Conservation (phyloP, 495 filamentous ascomycete species). For the Lophiostoma macrostomum region DNA sequence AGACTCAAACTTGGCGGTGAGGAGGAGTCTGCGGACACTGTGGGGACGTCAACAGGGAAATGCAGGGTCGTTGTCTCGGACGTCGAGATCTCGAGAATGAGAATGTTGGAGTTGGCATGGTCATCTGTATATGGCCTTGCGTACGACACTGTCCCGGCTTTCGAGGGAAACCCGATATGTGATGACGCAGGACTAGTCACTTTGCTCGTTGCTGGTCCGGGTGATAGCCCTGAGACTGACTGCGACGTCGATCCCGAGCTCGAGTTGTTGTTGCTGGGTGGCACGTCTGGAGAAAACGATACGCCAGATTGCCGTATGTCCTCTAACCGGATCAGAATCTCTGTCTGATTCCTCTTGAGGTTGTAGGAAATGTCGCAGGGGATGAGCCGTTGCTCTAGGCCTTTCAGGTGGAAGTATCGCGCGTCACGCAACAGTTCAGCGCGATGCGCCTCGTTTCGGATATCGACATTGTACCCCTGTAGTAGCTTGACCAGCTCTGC, state of each 20-base stretch:
- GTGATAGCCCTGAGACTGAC: constrained; percentile 1
- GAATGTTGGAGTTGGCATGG: constrained; percentile 53
- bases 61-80: constrained; percentile 65
- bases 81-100: constrained; percentile 72
- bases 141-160: constrained; percentile 67
- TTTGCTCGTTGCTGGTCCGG: constrained; percentile 2
- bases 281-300: constrained; percentile 53
- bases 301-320: constrained; percentile 85
- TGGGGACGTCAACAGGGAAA: constrained; percentile 36
- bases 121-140: constrained; percentile 81
- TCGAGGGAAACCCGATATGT: constrained; percentile 27
- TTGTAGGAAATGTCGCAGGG: constrained; percentile 77
- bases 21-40: not conserved
- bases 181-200: constrained; percentile 9
- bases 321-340: constrained; percentile 79
- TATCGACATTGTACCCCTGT: constrained; percentile 80
- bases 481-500: constrained; percentile 78
- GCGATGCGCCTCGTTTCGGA: constrained; percentile 75
- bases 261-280: not conserved
- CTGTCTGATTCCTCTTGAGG: constrained; percentile 58
- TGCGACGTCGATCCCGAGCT: constrained; percentile 13
- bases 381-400: constrained; percentile 83
- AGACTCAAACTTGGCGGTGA: constrained; percentile 30
- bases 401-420: constrained; percentile 89
- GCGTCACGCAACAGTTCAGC: constrained; percentile 78